Conservation (phyloP, 2,329 filamentous ascomycete genomes). For the Leptographium procerum region DNA sequence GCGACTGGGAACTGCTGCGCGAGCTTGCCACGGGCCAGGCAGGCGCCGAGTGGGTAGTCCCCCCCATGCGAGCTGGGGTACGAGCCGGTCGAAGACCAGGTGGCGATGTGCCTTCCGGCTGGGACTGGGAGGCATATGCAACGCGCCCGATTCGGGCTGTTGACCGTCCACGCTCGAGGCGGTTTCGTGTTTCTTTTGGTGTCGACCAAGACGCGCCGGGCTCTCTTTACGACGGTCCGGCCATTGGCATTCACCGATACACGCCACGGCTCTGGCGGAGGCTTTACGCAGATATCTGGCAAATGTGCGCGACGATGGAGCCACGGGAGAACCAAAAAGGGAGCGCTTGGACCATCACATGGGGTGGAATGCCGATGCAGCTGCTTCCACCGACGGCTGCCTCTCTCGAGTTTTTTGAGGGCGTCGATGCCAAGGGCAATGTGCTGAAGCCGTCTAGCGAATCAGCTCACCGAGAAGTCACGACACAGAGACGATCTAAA, state of each 20-base stretch:
- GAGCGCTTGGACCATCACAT: slow-evolving; percentile 25
- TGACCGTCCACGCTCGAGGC: slow-evolving; percentile 25
- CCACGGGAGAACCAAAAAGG: slow-evolving; percentile 13
- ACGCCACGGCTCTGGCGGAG: slow-evolving; percentile 33
- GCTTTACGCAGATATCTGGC: slow-evolving; percentile 35
- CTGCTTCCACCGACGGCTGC: slow-evolving; percentile 20
- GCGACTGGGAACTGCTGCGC: slow-evolving; percentile 46
- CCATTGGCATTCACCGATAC: slow-evolving; percentile 22
- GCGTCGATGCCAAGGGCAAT: slow-evolving; percentile 22
- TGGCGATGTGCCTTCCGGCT: slow-evolving; percentile 8
- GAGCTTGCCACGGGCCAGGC: slow-evolving; percentile 32
- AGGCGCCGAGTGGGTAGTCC: slow-evolving; percentile 24
- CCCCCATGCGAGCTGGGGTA: slow-evolving; percentile 23
- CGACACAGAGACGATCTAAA: too few species aligned
- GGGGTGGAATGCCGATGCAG: slow-evolving; percentile 27
- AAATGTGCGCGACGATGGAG: slow-evolving; percentile 30
- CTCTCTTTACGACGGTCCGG: slow-evolving; percentile 17
- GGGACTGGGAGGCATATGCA: slow-evolving; percentile 34
- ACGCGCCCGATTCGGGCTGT: slow-evolving; percentile 25
- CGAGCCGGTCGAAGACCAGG: too few species aligned
- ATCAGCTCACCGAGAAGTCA: too few species aligned
- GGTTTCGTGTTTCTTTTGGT: slow-evolving; percentile 24
- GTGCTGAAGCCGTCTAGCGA: background rate
- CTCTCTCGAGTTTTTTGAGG: slow-evolving; percentile 37
- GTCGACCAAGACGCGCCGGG: slow-evolving; percentile 19